phyloP scores from a whole-genome alignment of 352 stramenopile genomes.

The Blastocystis sp. region DNA sequence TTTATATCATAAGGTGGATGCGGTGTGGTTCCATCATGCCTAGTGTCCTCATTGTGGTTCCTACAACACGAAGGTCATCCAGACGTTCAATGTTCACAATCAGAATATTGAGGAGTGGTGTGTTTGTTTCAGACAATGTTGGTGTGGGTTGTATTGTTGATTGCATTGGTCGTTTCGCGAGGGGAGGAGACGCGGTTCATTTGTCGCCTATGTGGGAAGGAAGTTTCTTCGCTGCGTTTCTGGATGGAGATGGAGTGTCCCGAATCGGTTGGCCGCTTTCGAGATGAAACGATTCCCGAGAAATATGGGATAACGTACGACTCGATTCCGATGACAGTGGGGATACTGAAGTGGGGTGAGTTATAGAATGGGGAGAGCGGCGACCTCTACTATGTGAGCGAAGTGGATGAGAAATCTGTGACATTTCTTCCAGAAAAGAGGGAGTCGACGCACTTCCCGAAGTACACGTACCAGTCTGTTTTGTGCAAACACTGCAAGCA shows the following conservation, averaged over 20 bases:
- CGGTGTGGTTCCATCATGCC: background rate
- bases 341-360: background rate
- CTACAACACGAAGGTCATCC: constrained; percentile 40
- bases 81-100: background rate
- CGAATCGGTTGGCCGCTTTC: background rate
- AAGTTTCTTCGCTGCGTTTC: background rate
- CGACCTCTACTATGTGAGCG: background rate
- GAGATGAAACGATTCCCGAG: background rate
- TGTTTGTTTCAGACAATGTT: constrained; percentile 38
- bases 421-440: background rate
- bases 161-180: background rate
- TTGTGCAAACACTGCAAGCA: constrained; percentile 10
- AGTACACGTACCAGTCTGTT: background rate
- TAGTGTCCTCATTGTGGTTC: constrained; percentile 47
- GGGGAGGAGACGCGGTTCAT: background rate
- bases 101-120: background rate
- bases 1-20: constrained; percentile 46
- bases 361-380: background rate
- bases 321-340: background rate
- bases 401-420: background rate
- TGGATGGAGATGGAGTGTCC: background rate
- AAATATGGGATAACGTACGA: background rate
- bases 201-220: background rate
- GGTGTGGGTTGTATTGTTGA: background rate
- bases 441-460: background rate